A percentile compares a stretch with the other conserved stretches of the same genome.
These are phyloP conservation scores for Dactylella cylindrospora DNA, from an alignment of 2,329 filamentous ascomycete genomes.

Conservation along the genomic window DNA sequence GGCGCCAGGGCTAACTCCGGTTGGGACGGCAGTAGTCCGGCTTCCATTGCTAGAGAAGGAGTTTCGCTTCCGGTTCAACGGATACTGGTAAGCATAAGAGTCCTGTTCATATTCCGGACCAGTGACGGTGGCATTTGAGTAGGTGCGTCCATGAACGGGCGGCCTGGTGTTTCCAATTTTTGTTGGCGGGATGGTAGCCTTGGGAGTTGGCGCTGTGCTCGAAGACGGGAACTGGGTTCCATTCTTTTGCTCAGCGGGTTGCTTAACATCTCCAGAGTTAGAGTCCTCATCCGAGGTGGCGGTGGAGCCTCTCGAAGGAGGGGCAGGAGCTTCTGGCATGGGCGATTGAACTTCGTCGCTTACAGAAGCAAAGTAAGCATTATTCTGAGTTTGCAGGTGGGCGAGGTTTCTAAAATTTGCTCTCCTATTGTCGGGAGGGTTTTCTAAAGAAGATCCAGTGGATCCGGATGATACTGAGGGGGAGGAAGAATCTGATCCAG, in stretches of 20 bases:
- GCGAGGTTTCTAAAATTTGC: slow-evolving; percentile 41
- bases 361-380: slow-evolving; percentile 41
- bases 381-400: slow-evolving; percentile 35
- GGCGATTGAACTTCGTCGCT: slow-evolving; percentile 41
- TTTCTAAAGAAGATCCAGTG: slow-evolving; percentile 29
- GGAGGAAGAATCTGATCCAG: slow-evolving; percentile 31
- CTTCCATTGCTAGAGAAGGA: slow-evolving; percentile 40
- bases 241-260: slow-evolving; percentile 19
- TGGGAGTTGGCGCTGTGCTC: slow-evolving; percentile 10
- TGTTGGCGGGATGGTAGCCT: slow-evolving; percentile 10
- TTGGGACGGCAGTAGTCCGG: slow-evolving; percentile 19
- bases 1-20: slow-evolving; percentile 16
- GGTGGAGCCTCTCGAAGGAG: slow-evolving; percentile 36
- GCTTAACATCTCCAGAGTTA: slow-evolving; percentile 36
- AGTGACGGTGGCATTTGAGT: slow-evolving; percentile 38
- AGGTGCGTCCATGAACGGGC: slow-evolving; percentile 27
- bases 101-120: slow-evolving; percentile 26
- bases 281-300: slow-evolving; percentile 36
- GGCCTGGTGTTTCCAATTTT: slow-evolving; percentile 24
- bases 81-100: slow-evolving; percentile 18
- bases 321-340: slow-evolving; percentile 39
- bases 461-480: slow-evolving; percentile 41
- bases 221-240: slow-evolving; percentile 4
- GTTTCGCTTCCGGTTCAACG: slow-evolving; percentile 29
- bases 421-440: slow-evolving; percentile 22